Base-by-base conservation (phyloP, 2,329 filamentous ascomycete genomes). In the Colletotrichum destructivum region DNA sequence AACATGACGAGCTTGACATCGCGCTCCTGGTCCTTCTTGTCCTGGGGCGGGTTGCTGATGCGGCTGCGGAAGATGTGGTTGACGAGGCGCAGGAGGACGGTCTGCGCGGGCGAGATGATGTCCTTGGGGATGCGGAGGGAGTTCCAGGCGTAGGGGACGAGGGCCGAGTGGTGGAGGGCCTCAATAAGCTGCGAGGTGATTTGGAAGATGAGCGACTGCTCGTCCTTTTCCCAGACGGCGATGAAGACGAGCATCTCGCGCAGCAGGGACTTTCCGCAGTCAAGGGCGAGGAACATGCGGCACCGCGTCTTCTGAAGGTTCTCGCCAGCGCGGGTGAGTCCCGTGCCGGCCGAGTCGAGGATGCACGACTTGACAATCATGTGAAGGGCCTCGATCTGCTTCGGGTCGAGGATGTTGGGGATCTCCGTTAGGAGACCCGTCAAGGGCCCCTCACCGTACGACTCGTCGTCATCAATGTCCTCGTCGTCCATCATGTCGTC, bases 351-450 rank as follows among this genome's bases (percentile, higher is more conserved):
- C n/a, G 90, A 91, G 77, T 97, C 94, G 26, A 98, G 90, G 64
- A 98, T 97, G 73, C 95, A 97, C 16, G 94, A 95, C 85, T 98
- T 98, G 77, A 98, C 92, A 71, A 98, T 97, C 95, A 98, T 98
- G 66, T 97, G 96, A 64, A 98, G 84, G 7, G 96, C 95, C 81
- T 98, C 96, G 65, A 98, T 98, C 82, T 98, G 96, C 67, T 95
- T 95, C 0, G 96, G 96, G 54, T 97, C 95, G 40, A 98, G 87
- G 47, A 98, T 97, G 75, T 98, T 93, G 40, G 96, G 96, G 15
- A 98, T 94, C 80, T 98, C 96, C 0, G 96, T 98, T 66, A 98
- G 84, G 16, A 98, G 84, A 15, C 96, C 96, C 21, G 94, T 93
- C 78, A 94, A 88, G 26, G 94, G 92, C 4, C 94, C 93, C 75